Base-by-base conservation (phyloP, 768 basidiomycete species). In the Trametes sanguinea region DNA sequence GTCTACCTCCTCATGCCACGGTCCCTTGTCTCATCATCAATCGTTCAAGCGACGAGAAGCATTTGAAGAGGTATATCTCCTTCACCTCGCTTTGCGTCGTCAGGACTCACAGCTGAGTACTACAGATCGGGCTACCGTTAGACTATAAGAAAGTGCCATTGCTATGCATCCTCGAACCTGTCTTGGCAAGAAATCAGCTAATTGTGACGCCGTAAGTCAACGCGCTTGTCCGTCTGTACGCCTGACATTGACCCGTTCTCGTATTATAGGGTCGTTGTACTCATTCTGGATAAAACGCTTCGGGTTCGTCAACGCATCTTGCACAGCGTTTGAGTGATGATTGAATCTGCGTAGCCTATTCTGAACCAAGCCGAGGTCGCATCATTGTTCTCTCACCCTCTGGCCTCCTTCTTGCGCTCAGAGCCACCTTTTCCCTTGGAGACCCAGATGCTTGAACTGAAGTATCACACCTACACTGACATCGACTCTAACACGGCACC, bases 371-470 rank as follows among this genome's bases (percentile, higher is more conserved):
- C 85, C 0, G 94, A 95, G 78, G 94, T 95, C 16, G 78, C 84
- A 2, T 82, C 83, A 44, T 80, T 95, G 52, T 95, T 96, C 75
- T 93, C 94, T 0, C 94, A 94, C 67, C 93, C 94, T 0, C 82
- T 96, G 11, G 70, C 75, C 16, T 84, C 89, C 1, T 92, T 95
- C 72, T 78, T 95, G 16, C 79, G 79, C 46, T 81, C 83, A 0
- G 80, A 77, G 0, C 78, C 87, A 0, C 85, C 88, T 1, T 86
- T 85, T 60, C 76, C 83, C 0, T 70, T 77, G 44, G 82, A 87
- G 62, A 77, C 80, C 9, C 83, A 85, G 60, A 74, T 76, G 16
- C 66, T 81, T 5, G 86, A 87, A 68, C 77, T 83, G 2, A 76
- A 80, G 1, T 93, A 93, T 69, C 85, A 94, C 71, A 83, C 86